A percentile compares a stretch with the other conserved stretches of the same genome.
These are phyloP conservation scores for Annulohypoxylon truncatum DNA, from an alignment of 2,329 filamentous ascomycete species.

Conservation along the genomic window DNA sequence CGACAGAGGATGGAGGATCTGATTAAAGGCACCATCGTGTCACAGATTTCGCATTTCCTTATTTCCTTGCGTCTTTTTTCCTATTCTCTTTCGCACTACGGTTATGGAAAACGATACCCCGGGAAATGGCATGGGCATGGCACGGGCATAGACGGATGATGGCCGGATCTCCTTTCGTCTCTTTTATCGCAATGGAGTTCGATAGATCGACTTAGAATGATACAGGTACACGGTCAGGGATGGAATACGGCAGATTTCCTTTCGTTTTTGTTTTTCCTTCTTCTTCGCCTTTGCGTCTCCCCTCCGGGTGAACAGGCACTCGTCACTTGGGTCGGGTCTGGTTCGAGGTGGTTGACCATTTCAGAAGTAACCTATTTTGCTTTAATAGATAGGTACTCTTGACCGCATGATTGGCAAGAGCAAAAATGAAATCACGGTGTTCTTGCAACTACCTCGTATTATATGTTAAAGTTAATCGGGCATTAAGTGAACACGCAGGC, in stretches of 20 bases:
- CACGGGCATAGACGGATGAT: neutral
- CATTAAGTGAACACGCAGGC: neutral
- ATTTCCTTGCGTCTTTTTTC: no score
- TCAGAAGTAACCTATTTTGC: no score
- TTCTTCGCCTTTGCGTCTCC: no score
- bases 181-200: neutral
- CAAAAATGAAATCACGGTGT: neutral
- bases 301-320: no score
- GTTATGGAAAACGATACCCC: neutral
- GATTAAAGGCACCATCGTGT: no score
- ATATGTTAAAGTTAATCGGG: neutral
- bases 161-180: neutral
- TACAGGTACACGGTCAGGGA: neutral
- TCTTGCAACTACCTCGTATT: neutral
- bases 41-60: no score
- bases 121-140: neutral
- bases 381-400: no score
- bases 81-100: neutral
- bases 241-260: no score
- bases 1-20: no score
- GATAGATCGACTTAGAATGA: neutral
- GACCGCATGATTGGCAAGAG: neutral
- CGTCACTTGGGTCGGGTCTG: no score
- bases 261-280: no score
- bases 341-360: no score